These are phyloP conservation scores for Cercospora sesami DNA, from an alignment of 2,329 filamentous ascomycete species.

Conservation along the genomic window DNA sequence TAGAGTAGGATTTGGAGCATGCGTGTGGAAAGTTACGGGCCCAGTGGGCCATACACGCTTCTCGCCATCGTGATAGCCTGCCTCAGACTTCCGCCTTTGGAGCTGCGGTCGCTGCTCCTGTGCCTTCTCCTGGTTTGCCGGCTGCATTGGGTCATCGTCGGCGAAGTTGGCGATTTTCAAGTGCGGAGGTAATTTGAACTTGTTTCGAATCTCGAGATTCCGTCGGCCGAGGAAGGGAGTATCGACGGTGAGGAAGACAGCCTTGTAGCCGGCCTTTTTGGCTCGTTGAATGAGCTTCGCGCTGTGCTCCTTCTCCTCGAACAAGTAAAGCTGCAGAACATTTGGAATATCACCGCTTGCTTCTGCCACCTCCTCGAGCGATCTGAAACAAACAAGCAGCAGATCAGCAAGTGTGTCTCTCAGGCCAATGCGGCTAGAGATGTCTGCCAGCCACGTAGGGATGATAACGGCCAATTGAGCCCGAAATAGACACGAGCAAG, in stretches of 20 bases:
- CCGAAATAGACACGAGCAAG: neutral
- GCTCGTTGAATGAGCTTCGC: constrained; percentile 42
- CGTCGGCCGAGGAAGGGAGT: constrained; percentile 56
- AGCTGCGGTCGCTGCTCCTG: constrained; percentile 11
- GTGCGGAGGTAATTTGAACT: constrained; percentile 47
- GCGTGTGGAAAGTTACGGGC: constrained; percentile 43
- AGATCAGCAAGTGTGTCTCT: neutral
- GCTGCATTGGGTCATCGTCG: constrained; percentile 27
- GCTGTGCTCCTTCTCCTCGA: constrained; percentile 55
- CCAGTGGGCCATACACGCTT: constrained; percentile 38
- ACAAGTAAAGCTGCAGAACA: constrained; percentile 57
- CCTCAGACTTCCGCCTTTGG: constrained; percentile 12
- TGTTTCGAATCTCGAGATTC: constrained; percentile 57
- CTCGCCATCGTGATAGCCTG: constrained; percentile 28
- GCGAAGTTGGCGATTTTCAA: constrained; percentile 41
- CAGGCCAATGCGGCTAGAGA: neutral
- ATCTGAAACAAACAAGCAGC: constrained; percentile 9
- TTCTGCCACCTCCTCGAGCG: constrained; percentile 54
- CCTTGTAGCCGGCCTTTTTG: constrained; percentile 52
- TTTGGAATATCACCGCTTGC: constrained; percentile 48
- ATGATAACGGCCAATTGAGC: neutral
- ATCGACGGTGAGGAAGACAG: constrained; percentile 59
- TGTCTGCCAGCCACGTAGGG: neutral
- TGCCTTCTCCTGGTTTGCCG: constrained; percentile 18
- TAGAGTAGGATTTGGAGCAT: constrained; percentile 44